Percentiles rank a stretch among this genome's conserved stretches.
Evolutionary conservation across 441 rosid species (phyloP).

Genomic region (Eutrema salsugineum): DNA sequence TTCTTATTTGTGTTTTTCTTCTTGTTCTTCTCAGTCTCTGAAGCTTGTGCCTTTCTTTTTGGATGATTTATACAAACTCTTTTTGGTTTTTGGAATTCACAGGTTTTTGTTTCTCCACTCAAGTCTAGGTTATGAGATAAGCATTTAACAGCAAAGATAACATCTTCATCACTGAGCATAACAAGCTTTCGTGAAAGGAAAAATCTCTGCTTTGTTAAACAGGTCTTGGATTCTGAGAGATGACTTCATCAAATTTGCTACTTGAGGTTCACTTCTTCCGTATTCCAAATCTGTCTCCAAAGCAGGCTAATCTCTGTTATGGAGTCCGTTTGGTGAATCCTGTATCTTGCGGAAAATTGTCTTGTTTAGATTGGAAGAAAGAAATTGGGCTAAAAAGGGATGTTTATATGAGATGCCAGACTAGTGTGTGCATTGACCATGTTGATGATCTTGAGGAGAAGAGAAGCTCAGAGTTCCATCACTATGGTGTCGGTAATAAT

Average conservation of each 20-base stretch:
- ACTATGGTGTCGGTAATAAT: conserved; percentile 16
- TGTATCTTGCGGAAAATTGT: background rate
- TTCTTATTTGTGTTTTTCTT: background rate
- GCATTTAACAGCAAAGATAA: background rate
- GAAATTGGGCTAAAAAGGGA: conserved; percentile 26
- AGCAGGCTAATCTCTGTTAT: conserved; percentile 24
- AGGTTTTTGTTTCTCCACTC: conserved; percentile 2
- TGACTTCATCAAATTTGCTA: conserved; percentile 43
- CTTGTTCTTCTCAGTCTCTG: background rate
- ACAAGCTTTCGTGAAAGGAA: background rate
- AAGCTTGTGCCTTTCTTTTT: background rate
- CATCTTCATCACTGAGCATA: background rate
- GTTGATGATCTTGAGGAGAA: conserved; percentile 39
- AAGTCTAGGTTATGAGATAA: background rate
- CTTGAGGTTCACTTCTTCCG: conserved; percentile 31
- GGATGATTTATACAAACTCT: background rate
- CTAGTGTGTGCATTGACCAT: conserved; percentile 37
- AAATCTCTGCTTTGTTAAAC: background rate
- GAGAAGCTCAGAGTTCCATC: conserved; percentile 36
- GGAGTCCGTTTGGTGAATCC: conserved; percentile 1
- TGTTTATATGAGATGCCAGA: conserved; percentile 32
- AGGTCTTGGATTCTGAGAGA: conserved; percentile 27
- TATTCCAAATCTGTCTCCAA: conserved; percentile 26
- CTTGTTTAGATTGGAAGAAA: conserved; percentile 27
- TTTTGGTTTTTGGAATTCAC: background rate